Evolutionary conservation across 768 basidiomycete genomes (phyloP), one percentile per base, ranked within the genome.

Genomic region (Pleurotus ostreatus): DNA sequence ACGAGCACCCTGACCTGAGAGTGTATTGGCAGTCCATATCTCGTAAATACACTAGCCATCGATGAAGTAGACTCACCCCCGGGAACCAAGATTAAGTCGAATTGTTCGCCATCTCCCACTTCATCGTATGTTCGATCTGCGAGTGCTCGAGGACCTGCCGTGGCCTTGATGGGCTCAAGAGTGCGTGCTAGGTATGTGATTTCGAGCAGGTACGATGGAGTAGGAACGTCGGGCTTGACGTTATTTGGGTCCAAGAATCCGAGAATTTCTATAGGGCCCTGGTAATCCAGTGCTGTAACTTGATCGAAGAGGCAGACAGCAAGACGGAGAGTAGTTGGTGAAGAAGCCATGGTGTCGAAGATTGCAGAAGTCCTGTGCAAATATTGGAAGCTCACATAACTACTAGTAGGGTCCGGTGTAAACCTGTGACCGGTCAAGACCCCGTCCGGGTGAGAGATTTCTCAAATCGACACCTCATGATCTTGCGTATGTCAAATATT

Each of bases 221-320:
- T n/a, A 1, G 16, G 37, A 45, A 38, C 8, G 11, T 2, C 13
- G 7, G 15, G 39, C 16, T 55, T 15, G 40, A 12, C 15, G 23
- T 46, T 55, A 5, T 55, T 30, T 8, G 34, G 30, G 20, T 23
- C 12, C n/a, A 55, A 26, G 45, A 38, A 55, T 15, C 55, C 56
- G 26, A 68, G 51, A 20, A 65, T 48, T 46, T 69, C 64, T 13
- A 68, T 37, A 11, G 67, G 58, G 11, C 65, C 66, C 46, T 59
- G 55, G 49, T 58, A 68, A 54, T 69, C 68, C 5, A 67, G 57
- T 12, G 56, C 44, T 16, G 62, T 60, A 39, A 66, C 63, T 34
- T 47, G 56, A 5, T 61, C 60, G 53, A 58, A 67, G 22, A 68
- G 60, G 46, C 67, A 68, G 16, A 68, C 61, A 12, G 67, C 67